phyloP scores from a whole-genome alignment of 2,329 filamentous ascomycete genomes.

The Dactylellina leptospora region DNA sequence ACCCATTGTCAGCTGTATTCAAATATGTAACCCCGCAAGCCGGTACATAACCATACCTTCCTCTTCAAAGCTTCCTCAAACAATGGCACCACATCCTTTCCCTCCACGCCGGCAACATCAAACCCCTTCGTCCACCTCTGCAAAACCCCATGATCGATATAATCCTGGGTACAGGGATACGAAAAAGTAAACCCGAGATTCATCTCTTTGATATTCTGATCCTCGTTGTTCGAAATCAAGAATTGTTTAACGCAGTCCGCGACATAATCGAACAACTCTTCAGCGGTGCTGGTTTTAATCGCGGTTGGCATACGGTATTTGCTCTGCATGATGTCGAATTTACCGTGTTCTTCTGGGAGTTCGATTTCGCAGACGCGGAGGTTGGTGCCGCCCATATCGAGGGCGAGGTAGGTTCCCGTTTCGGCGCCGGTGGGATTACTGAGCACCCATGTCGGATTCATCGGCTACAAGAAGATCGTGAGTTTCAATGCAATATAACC shows the following conservation, averaged over 20 bases:
- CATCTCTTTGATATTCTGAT: slow-evolving; percentile 70
- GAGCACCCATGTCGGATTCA: slow-evolving; percentile 98
- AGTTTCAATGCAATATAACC: slow-evolving; percentile 25
- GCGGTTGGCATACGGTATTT: slow-evolving; percentile 96
- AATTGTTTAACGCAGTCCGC: slow-evolving; percentile 92
- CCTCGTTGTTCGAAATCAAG: slow-evolving; percentile 81
- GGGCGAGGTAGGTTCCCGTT: slow-evolving; percentile 83
- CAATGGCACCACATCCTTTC: slow-evolving; percentile 86
- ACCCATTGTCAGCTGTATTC: slow-evolving; percentile 50
- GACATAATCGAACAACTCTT: slow-evolving; percentile 94
- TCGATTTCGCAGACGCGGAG: slow-evolving; percentile 92
- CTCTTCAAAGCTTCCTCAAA: slow-evolving; percentile 80
- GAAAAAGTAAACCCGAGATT: slow-evolving; percentile 96
- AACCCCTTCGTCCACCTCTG: slow-evolving; percentile 99
- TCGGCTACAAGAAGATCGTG: slow-evolving; percentile 69
- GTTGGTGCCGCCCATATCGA: slow-evolving; percentile 97
- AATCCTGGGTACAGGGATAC: slow-evolving; percentile 90
- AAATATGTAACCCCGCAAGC: background rate
- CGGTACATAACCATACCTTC: slow-evolving; percentile 65
- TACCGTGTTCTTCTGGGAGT: slow-evolving; percentile 83
- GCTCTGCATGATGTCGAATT: slow-evolving; percentile 93
- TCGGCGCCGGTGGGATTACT: slow-evolving; percentile 85
- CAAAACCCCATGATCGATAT: slow-evolving; percentile 89
- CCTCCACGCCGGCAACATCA: slow-evolving; percentile 90
- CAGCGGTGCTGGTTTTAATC: slow-evolving; percentile 82